phyloP scores from a whole-genome alignment of 1,284 basidiomycete genomes.

The Anthracocystis panici-leucophaei region DNA sequence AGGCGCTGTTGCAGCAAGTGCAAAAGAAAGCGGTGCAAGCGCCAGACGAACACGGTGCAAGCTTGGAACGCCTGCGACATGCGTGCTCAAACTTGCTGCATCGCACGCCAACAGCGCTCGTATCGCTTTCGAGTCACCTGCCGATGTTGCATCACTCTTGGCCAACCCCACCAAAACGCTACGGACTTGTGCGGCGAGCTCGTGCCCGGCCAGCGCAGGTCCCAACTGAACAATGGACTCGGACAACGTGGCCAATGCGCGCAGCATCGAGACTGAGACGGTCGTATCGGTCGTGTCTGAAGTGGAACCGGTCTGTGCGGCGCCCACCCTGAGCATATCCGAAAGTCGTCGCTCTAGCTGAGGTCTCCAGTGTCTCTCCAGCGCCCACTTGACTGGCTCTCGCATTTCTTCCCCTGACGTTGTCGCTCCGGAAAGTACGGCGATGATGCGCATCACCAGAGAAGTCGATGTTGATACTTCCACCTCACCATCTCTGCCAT shows the following conservation, averaged over 20 bases:
- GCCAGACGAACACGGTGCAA: constrained; percentile 29
- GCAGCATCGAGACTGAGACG: constrained; percentile 18
- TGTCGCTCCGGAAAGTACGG: constrained; percentile 16
- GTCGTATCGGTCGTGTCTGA: not conserved
- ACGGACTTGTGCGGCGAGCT: constrained; percentile 26
- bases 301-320: not conserved
- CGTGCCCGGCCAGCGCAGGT: constrained; percentile 25
- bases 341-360: constrained; percentile 23
- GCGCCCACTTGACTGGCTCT: constrained; percentile 16
- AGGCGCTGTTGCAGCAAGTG: constrained; percentile 23
- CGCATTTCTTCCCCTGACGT: constrained; percentile 2
- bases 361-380: constrained; percentile 35
- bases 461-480: constrained; percentile 6
- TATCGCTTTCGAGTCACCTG: constrained; percentile 15
- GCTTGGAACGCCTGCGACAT: constrained; percentile 10
- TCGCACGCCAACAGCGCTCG: constrained; percentile 19
- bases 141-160: not conserved
- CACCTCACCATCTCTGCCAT: not conserved
- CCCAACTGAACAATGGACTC: constrained; percentile 38
- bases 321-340: not conserved
- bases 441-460: constrained; percentile 23
- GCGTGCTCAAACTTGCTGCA: constrained; percentile 10
- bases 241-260: constrained; percentile 22
- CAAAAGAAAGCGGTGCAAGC: constrained; percentile 24
- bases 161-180: constrained; percentile 11